These are phyloP conservation scores for Fraxinus platypoda DNA, from an alignment of 305 asterid genomes.

Conservation along the genomic window DNA sequence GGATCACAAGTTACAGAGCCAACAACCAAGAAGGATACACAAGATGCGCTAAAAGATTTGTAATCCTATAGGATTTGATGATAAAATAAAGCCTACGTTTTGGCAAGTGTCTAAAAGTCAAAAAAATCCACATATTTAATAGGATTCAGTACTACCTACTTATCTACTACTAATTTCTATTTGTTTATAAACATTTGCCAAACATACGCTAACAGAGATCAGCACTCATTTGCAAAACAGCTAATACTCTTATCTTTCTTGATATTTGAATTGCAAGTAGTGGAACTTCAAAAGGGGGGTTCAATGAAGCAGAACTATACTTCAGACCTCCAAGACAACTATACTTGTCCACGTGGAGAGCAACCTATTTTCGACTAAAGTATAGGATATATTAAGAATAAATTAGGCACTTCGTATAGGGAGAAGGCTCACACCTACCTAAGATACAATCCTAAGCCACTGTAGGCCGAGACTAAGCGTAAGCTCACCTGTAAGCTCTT, in stretches of 20 bases:
- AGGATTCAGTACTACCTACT: too few relatives aligned
- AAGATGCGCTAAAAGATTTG: not conserved
- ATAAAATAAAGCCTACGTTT: not conserved
- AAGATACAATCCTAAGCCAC: too few relatives aligned
- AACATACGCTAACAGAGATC: not conserved
- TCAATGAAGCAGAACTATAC: not conserved
- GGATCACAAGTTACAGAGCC: not conserved
- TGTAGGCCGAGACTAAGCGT: too few relatives aligned
- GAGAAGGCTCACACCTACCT: too few relatives aligned
- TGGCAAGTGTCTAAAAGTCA: too few relatives aligned
- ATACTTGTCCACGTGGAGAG: constrained; percentile 2
- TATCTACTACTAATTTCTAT: too few relatives aligned
- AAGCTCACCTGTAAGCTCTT: too few relatives aligned
- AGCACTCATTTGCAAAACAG: constrained; percentile 6
- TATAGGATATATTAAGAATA: too few relatives aligned
- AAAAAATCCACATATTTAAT: too few relatives aligned
- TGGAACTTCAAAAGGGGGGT: not conserved
- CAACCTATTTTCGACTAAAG: too few relatives aligned
- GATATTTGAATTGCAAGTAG: not conserved
- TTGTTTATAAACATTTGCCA: not conserved
- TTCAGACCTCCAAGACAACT: constrained; percentile 10
- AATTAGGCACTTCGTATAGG: too few relatives aligned
- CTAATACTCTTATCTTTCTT: not conserved
- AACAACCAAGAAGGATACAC: not conserved
- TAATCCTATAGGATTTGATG: not conserved